Evolutionary conservation across 2,329 filamentous ascomycete genomes (phyloP), one percentile per base, ranked within the genome.

Genomic region (Berkeleyomyces basicola): DNA sequence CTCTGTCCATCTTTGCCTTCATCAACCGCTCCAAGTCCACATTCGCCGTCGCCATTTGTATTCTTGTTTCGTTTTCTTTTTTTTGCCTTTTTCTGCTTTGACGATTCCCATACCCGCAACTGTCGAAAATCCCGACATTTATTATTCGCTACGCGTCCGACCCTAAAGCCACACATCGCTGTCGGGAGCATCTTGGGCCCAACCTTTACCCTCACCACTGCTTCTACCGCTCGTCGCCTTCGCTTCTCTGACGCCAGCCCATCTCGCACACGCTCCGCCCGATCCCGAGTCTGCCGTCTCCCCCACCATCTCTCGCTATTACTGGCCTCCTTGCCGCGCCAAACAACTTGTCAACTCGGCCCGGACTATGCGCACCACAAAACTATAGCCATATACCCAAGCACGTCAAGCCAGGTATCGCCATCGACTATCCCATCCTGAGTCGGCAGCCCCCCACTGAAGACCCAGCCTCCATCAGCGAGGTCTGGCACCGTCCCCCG

Each of bases 401-500:
- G 23, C 23, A 23, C 23, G 23, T 23, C 23, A 23, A 23, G 23
- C 23, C 23, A 23, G 23, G 23, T 11, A n/a, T 40, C 42, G 7
- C 16, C 57, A 44, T 46, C 10, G 40, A 1, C 58, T 36, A 23
- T 7, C 16, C 39, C 23, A 11, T 40, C 40, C n/a, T 43, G 23
- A 31, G n/a, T 40, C 57, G 31, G 36, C 40, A 36, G 36, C 9
- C 57, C 47, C 23, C 58, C 37, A 36, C 33, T 46, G 43, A 49
- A 11, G 31, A 23, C 42, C 58, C 49, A 61, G 33, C 60, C 60
- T 57, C 60, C 49, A 10, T 51, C 36, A 23, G 47, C 47, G 60
- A 61, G 60, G 60, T 61, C 63, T 66, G 62, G 67, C 61, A 58
- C 31, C 33, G 60, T 59, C 53, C 16, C 62, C 63, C 58, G 61